Conservation (phyloP, 1,284 basidiomycete species). For the Melampsora abietis-canadensis region DNA sequence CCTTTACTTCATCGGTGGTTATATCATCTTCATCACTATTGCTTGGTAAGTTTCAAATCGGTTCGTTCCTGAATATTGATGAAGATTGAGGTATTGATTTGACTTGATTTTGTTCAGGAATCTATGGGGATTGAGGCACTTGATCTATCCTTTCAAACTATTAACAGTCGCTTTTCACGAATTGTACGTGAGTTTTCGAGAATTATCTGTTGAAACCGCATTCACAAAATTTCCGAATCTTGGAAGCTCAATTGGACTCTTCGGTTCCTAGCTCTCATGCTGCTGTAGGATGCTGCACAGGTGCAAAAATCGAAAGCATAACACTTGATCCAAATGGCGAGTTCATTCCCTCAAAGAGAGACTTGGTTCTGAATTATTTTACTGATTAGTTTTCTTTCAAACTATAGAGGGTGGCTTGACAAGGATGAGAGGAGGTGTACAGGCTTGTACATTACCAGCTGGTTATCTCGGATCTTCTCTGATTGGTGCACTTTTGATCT, state of each 20-base stretch:
- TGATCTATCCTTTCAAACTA: conserved; percentile 53
- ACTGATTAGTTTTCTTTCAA: conserved; percentile 19
- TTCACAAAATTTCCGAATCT: conserved; percentile 43
- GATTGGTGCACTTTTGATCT: conserved; percentile 82
- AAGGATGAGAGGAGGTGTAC: conserved; percentile 84
- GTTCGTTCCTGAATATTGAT: background rate
- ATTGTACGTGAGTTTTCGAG: conserved; percentile 10
- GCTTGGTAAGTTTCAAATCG: conserved; percentile 10
- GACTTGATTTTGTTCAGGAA: conserved; percentile 43
- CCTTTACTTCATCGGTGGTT: conserved; percentile 23
- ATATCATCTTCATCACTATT: conserved; percentile 30
- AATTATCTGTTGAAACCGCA: background rate
- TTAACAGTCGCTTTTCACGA: conserved; percentile 45
- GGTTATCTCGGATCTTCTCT: conserved; percentile 88
- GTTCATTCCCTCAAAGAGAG: background rate
- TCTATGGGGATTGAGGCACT: conserved; percentile 36
- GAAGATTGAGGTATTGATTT: background rate
- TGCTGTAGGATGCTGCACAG: conserved; percentile 66
- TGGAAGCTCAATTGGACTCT: conserved; percentile 18
- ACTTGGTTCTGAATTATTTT: conserved; percentile 56
- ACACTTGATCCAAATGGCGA: conserved; percentile 57
- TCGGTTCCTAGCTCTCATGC: conserved; percentile 49
- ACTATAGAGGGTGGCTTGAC: conserved; percentile 75
- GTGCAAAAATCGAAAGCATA: conserved; percentile 83
- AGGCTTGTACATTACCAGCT: conserved; percentile 72